These are phyloP conservation scores for Penicillium lividum DNA, from an alignment of 495 filamentous ascomycete genomes.

Conservation along the genomic window DNA sequence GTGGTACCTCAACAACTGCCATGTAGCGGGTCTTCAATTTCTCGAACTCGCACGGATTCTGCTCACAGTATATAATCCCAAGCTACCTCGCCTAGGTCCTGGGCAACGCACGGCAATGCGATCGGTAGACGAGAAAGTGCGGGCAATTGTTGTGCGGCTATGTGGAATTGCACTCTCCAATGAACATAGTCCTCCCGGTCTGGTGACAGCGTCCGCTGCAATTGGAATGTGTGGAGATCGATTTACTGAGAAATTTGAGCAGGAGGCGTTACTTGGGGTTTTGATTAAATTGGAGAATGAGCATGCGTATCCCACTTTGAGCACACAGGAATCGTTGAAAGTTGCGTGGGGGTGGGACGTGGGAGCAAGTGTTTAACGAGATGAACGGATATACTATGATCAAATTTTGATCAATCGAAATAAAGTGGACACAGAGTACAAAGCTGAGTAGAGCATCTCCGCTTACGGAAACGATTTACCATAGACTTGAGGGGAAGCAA, in stretches of 20 bases:
- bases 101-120: slow-evolving; percentile 23
- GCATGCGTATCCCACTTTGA: slow-evolving; percentile 21
- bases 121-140: slow-evolving; percentile 20
- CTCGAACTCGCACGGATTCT: slow-evolving; percentile 41
- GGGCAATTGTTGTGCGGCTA: slow-evolving; percentile 28
- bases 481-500: no score
- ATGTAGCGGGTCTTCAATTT: slow-evolving; percentile 39
- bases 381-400: background rate
- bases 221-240: slow-evolving; percentile 37
- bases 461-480: no score
- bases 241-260: slow-evolving; percentile 28
- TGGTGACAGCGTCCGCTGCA: slow-evolving; percentile 28
- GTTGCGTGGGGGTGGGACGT: slow-evolving; percentile 21
- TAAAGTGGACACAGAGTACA: no score
- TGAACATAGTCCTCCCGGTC: slow-evolving; percentile 26
- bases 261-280: slow-evolving; percentile 26
- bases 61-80: slow-evolving; percentile 43
- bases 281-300: slow-evolving; percentile 16
- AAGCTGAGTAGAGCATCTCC: no score
- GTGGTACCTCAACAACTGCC: slow-evolving; percentile 40
- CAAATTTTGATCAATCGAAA: no score
- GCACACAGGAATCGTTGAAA: slow-evolving; percentile 10
- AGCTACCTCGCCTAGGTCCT: slow-evolving; percentile 34
- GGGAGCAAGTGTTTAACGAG: background rate
- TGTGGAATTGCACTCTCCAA: slow-evolving; percentile 36